Conservation (phyloP, 352 stramenopile species). For the Stramenopiles sp. region DNA sequence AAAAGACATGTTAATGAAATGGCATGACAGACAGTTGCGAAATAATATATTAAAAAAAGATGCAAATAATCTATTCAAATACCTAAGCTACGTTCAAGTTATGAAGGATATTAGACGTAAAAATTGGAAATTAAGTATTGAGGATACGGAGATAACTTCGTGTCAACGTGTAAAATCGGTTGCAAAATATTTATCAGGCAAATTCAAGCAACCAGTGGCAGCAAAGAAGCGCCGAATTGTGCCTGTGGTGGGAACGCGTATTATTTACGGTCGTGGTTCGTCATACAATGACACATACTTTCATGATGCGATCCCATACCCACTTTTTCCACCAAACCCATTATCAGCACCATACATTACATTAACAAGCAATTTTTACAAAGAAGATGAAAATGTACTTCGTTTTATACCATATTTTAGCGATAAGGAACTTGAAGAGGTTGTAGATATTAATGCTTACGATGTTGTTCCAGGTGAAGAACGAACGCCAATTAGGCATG, state of each 20-base stretch:
- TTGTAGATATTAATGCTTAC: constrained; percentile 52
- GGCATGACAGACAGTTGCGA: too few relatives aligned
- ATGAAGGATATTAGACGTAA: too few relatives aligned
- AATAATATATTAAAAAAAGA: too few relatives aligned
- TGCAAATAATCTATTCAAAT: too few relatives aligned
- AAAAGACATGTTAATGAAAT: too few relatives aligned
- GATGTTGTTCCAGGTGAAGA: constrained; percentile 26
- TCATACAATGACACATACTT: not conserved
- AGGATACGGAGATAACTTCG: not conserved
- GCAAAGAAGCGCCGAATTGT: not conserved
- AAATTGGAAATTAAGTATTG: too few relatives aligned
- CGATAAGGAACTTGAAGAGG: constrained; percentile 61
- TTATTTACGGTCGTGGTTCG: not conserved
- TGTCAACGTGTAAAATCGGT: not conserved
- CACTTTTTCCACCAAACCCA: not conserved
- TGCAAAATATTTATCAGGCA: not conserved
- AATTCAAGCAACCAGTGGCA: not conserved
- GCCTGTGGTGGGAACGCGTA: not conserved
- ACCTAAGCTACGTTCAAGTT: too few relatives aligned
- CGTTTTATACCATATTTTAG: constrained; percentile 69
- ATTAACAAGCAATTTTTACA: constrained; percentile 34
- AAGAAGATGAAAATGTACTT: constrained; percentile 61
- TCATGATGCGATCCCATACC: not conserved
- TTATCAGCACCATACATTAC: not conserved
- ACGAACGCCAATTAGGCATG: not conserved